Percentiles rank a stretch among this genome's conserved stretches.
Evolutionary conservation across 202 grass and related monocot genomes (phyloP).

Genomic region (Setaria italica): DNA sequence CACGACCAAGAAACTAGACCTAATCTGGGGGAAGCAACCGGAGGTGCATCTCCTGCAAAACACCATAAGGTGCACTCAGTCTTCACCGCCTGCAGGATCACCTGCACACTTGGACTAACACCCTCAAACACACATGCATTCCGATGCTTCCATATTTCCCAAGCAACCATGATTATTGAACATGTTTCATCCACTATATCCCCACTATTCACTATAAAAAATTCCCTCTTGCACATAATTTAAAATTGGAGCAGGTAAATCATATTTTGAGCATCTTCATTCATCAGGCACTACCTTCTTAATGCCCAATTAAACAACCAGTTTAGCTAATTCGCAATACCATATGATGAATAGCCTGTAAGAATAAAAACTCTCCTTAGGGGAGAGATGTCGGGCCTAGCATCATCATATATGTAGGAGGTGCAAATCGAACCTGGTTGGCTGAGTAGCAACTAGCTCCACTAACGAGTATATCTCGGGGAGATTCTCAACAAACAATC

Average conservation of each 20-base stretch:
- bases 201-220: neutral
- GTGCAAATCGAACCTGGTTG: neutral
- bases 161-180: too few relatives aligned
- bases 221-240: neutral
- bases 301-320: constrained; percentile 20
- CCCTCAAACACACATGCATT: too few relatives aligned
- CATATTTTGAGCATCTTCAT: constrained; percentile 9
- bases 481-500: neutral
- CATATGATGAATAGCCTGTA: constrained; percentile 8
- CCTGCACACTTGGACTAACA: too few relatives aligned
- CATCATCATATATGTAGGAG: neutral
- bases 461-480: neutral
- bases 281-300: constrained; percentile 17
- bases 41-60: too few relatives aligned
- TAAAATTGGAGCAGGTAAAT: neutral
- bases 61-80: too few relatives aligned
- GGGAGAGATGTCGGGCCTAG: too few relatives aligned
- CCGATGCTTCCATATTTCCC: too few relatives aligned
- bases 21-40: too few relatives aligned
- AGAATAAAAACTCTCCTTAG: too few relatives aligned
- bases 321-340: neutral
- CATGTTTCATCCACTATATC: too few relatives aligned
- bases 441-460: neutral
- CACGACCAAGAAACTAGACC: too few relatives aligned
- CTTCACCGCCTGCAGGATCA: too few relatives aligned